phyloP scores from a whole-genome alignment of 1,284 basidiomycete species.

The Ganoderma multipileum region DNA sequence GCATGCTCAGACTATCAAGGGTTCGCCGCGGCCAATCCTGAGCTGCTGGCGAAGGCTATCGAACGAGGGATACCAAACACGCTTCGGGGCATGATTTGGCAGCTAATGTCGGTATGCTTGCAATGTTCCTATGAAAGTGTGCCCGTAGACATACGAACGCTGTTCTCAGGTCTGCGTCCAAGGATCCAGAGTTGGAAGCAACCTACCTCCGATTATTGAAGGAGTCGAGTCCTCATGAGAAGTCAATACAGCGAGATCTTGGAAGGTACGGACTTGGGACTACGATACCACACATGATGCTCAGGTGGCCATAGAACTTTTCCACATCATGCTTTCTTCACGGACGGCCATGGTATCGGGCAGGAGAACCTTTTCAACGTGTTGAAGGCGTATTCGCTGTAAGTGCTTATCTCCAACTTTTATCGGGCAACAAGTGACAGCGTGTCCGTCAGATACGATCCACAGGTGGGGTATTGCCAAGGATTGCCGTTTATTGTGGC shows the following conservation, averaged over 20 bases:
- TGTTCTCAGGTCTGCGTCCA: conserved; percentile 77
- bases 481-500: conserved; percentile 96
- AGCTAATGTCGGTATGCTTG: conserved; percentile 79
- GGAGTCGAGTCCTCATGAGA: conserved; percentile 88
- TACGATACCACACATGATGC: conserved; percentile 3
- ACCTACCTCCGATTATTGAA: conserved; percentile 88
- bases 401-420: conserved; percentile 37
- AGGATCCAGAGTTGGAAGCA: conserved; percentile 87
- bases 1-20: conserved; percentile 75
- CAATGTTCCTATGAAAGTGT: not conserved
- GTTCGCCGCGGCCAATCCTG: conserved; percentile 80
- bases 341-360: conserved; percentile 89
- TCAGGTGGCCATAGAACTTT: conserved; percentile 73
- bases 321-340: conserved; percentile 97
- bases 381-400: conserved; percentile 95
- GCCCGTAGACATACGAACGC: not conserved
- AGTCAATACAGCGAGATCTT: conserved; percentile 91
- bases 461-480: conserved; percentile 97
- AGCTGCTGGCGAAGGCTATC: conserved; percentile 88
- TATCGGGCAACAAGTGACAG: conserved; percentile 24
- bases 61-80: conserved; percentile 90
- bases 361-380: conserved; percentile 98
- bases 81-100: conserved; percentile 96
- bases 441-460: conserved; percentile 75
- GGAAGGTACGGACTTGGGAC: conserved; percentile 61